Evolutionary conservation across 306 rosid species (phyloP), one percentile per base, ranked within the genome.

Genomic region (Styphnolobium japonicum): DNA sequence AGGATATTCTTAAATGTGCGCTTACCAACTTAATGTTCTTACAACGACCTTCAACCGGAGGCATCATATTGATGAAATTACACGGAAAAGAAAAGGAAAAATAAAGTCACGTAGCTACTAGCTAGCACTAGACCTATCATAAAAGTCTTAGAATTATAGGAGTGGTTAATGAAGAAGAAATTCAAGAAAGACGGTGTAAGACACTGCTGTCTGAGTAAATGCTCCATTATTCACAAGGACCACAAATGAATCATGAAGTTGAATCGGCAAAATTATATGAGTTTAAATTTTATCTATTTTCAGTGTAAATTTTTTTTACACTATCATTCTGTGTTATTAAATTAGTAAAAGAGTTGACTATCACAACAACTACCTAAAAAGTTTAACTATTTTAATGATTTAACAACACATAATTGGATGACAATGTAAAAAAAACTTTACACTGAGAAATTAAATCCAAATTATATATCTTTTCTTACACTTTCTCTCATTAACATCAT

Each of bases 151-250:
- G 16, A 45, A 4, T 40, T 23, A 57, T 68, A 55, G 18, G 43
- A 69, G 66, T 23, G 75, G 60, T 16, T 76, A 39, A 69, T 40
- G 39, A 61, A 60, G 18, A 76, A 68, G 40, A 73, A 42, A 71
- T 25, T 39, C 14, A 76, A 68, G 40, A 73, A 42, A 71, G 34
- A 49, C 14, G 37, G 48, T 73, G 46, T 36, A 22, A 72, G 53
- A 39, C 45, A 36, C 4, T 9, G 10, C 49, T 53, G 18, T 45
- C 64, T 34, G 49, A 31, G 46, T 48, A 74, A 79, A 74, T 60
- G 82, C 72, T 80, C 72, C 76, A 45, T 48, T 49, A 27, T 51
- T 75, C 21, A 76, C 51, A 63, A 75, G 83, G 88, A 81, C 85
- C 85, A 81, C 85, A 14, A 3, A 45, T 23, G 10, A 60, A 14